A percentile compares a stretch with the other conserved stretches of the same genome.
Evolutionary conservation across 345 rosid genomes (phyloP).

Genomic region (Eucalyptus sideroxylon): DNA sequence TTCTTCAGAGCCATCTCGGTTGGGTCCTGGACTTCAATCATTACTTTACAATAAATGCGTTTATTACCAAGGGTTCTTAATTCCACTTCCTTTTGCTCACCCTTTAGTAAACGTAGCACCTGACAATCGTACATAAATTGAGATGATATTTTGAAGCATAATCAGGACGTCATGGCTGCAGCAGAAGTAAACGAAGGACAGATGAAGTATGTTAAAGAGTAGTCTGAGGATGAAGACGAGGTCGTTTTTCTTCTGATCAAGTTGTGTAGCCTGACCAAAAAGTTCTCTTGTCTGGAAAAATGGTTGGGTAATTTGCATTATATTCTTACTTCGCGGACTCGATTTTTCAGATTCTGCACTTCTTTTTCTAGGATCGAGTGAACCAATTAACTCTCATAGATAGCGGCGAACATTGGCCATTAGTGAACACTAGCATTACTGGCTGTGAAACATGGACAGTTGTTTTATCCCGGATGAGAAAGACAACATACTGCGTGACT

Average conservation of each 20-base stretch:
- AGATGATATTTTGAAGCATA: not conserved
- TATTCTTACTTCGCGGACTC: rapidly evolving
- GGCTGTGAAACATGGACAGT: not conserved
- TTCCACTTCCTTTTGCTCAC: not conserved
- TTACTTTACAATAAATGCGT: not conserved
- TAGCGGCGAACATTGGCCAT: not conserved
- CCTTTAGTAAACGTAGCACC: not conserved
- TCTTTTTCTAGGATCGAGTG: not conserved
- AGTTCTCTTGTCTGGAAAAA: not conserved
- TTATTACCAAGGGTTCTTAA: not conserved
- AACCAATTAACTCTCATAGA: not conserved
- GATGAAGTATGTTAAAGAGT: not conserved
- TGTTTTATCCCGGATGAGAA: not conserved
- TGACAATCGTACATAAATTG: not conserved
- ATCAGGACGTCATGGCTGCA: not conserved
- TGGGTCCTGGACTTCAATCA: not conserved
- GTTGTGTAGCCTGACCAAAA: not conserved
- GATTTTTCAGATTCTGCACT: not conserved
- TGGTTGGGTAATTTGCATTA: not conserved
- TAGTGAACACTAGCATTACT: not conserved
- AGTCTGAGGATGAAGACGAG: not conserved
- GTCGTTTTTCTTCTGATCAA: not conserved
- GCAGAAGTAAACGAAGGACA: not conserved
- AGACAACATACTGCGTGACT: not conserved
- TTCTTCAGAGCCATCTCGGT: not conserved